Evolutionary conservation across 352 stramenopile genomes (phyloP).

Genomic region (Aphanomyces invadans): DNA sequence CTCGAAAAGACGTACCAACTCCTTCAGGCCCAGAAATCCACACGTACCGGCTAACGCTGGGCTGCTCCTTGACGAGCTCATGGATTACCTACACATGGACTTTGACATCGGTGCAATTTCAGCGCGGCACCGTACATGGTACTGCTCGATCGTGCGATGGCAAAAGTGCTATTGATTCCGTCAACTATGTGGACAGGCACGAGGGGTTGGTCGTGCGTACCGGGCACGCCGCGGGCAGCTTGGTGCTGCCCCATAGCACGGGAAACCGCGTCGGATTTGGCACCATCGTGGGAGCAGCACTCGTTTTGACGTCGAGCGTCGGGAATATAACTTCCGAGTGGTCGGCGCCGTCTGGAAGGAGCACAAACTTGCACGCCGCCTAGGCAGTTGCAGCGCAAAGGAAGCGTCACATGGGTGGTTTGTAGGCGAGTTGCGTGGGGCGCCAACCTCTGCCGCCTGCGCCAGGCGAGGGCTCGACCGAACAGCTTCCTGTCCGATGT

Average conservation of each 20-base stretch:
- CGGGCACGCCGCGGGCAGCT: conserved; percentile 59
- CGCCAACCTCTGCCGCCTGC: conserved; percentile 9
- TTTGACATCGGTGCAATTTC: not conserved
- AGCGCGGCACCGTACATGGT: conserved; percentile 32
- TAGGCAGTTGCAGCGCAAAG: not conserved
- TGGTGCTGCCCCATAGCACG: conserved; percentile 68
- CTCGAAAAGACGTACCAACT: conserved; percentile 34
- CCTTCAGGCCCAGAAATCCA: conserved; percentile 67
- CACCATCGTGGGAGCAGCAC: conserved; percentile 37
- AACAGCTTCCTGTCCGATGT: conserved; percentile 64
- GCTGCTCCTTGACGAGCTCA: conserved; percentile 32
- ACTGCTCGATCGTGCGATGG: conserved; percentile 67
- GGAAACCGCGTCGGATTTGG: conserved; percentile 51
- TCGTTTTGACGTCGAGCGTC: conserved; percentile 42
- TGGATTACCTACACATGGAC: not conserved
- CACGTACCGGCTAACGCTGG: conserved; percentile 61
- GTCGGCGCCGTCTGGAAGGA: conserved; percentile 63
- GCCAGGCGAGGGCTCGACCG: conserved; percentile 47
- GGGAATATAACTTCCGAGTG: conserved; percentile 80
- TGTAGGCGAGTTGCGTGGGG: not conserved
- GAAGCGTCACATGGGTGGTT: not conserved
- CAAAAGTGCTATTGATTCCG: conserved; percentile 63
- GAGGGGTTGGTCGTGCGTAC: conserved; percentile 18
- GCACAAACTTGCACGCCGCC: conserved; percentile 67
- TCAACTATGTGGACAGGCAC: not conserved